Evolutionary conservation across 1,284 basidiomycete genomes (phyloP), one percentile per base, ranked within the genome.

Genomic region (Leccinum variabile): DNA sequence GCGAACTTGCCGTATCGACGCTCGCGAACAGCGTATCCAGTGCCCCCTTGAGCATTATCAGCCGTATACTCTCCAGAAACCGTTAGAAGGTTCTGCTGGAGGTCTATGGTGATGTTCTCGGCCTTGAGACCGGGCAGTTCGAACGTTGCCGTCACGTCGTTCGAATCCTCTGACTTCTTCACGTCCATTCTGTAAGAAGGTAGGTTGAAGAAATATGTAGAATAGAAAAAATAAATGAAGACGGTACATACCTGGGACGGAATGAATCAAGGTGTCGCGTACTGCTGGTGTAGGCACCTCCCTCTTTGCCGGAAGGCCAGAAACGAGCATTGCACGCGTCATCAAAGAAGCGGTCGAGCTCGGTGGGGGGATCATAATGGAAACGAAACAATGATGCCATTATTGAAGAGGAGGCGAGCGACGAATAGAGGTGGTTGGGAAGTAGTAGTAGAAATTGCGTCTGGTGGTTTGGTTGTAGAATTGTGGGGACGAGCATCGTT

Each of bases 301-400:
- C 28, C n/a, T 11, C 33, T 13, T 28, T 14, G 1, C 30, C 18
- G 5, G 37, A n/a, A 3, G 56, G 59, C 28, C 59, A 18, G 30
- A 54, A 11, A 18, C 30, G 69, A 55, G 74, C 60, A 22, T 65
- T 68, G 63, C 80, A 74, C 10, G 78, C 73, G 30, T 82, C 78
- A 59, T 82, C 80, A 61, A 82, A 76, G 65, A 83, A 69, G 62
- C 78, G 78, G 56, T 82, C 80, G 39, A 82, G 78, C 64, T 80
- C 78, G 66, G 77, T 75, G 73, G 81, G 77, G 14, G 82, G 81
- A 63, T 82, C 78, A 71, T 79, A 80, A 70, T 76, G 74, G 71
- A 77, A 79, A 65, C 60, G 64, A 13, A 63, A 61, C 56, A 77
- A 57, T 41, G 78, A 76, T 52, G 70, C 68, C 57, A 55, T 70